Percentiles rank a stretch among this genome's conserved stretches.
These are phyloP conservation scores for Rhodotorula toruloides DNA, from an alignment of 768 basidiomycete species.

Conservation along the genomic window DNA sequence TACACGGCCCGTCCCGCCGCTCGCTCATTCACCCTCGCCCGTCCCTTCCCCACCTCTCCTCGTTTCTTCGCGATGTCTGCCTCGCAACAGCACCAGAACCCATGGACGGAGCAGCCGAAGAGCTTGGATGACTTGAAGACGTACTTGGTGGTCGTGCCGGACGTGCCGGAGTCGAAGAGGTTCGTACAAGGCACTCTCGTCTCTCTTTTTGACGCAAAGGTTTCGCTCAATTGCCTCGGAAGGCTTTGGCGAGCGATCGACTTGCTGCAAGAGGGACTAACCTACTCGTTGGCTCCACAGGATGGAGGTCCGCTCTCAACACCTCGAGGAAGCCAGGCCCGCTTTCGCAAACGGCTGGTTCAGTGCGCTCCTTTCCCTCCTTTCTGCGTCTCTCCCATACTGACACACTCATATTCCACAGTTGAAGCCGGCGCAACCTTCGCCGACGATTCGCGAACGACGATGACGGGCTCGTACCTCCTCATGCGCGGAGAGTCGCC, in stretches of 20 bases:
- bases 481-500: conserved; percentile 23
- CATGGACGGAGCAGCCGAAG: conserved; percentile 16
- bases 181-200: not conserved
- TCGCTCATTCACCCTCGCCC: not conserved
- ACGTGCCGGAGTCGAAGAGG: conserved; percentile 26
- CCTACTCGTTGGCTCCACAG: not conserved
- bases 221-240: not conserved
- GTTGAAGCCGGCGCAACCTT: conserved; percentile 36
- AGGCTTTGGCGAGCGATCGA: not conserved
- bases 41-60: not conserved
- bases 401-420: not conserved
- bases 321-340: conserved; percentile 19
- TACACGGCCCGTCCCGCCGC: not conserved
- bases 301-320: conserved; percentile 21
- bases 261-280: not conserved
- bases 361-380: not conserved
- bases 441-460: conserved; percentile 14
- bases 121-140: conserved; percentile 6
- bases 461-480: conserved; percentile 35
- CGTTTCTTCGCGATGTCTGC: conserved; percentile 13
- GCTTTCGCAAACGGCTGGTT: conserved; percentile 29
- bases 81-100: not conserved
- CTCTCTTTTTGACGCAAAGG: not conserved
- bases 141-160: conserved; percentile 16
- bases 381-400: not conserved